Percentiles rank a stretch among this genome's conserved stretches.
Conservation (phyloP, 2,329 filamentous ascomycete genomes). For the Claviceps spartinae region DNA sequence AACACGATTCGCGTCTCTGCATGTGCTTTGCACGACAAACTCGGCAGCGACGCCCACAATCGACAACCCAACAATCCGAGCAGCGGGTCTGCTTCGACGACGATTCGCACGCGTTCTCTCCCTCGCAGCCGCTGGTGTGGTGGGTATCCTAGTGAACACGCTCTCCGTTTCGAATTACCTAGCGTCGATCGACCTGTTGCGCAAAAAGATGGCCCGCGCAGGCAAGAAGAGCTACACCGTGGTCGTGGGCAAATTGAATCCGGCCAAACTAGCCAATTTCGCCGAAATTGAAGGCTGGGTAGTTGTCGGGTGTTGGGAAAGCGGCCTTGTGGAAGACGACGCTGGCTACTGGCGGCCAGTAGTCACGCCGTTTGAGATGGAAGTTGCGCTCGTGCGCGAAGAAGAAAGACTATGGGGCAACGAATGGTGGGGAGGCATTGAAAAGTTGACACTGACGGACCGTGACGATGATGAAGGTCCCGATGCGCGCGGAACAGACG, state of each 20-base stretch:
- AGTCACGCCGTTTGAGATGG: slow-evolving; percentile 89
- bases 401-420: slow-evolving; percentile 71
- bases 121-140: slow-evolving; percentile 67
- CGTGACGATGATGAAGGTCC: background rate
- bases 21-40: slow-evolving; percentile 55
- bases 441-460: slow-evolving; percentile 41
- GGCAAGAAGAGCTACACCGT: slow-evolving; percentile 95
- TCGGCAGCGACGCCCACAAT: slow-evolving; percentile 32
- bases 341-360: slow-evolving; percentile 73
- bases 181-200: slow-evolving; percentile 60
- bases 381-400: slow-evolving; percentile 62
- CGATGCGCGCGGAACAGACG: background rate
- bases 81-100: slow-evolving; percentile 52
- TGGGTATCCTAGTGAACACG: slow-evolving; percentile 93
- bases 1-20: slow-evolving; percentile 63
- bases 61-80: slow-evolving; percentile 29
- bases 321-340: slow-evolving; percentile 75
- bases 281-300: slow-evolving; percentile 93
- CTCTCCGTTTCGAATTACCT: slow-evolving; percentile 87
- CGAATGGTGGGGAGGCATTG: slow-evolving; percentile 80
- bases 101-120: slow-evolving; percentile 79
- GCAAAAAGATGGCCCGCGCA: slow-evolving; percentile 56
- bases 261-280: slow-evolving; percentile 94
- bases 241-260: slow-evolving; percentile 91
- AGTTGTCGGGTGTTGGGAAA: slow-evolving; percentile 96